Conservation (phyloP, 192 early-diverging fungal genomes). For the Entomortierella beljakovae region DNA sequence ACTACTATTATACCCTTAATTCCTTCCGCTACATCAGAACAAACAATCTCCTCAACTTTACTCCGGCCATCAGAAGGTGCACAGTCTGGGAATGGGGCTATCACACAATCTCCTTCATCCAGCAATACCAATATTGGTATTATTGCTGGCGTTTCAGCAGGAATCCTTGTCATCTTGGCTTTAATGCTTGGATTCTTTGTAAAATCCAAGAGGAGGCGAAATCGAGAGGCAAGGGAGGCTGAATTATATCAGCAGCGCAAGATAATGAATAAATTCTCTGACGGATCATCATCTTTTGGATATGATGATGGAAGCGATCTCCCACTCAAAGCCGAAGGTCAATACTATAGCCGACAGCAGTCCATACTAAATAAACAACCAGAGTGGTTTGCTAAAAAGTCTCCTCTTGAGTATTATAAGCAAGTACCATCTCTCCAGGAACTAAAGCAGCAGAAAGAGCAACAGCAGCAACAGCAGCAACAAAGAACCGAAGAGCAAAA, state of each 20-base stretch:
- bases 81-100: neutral
- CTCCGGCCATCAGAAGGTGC: neutral
- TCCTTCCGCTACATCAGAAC: neutral
- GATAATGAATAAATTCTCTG: slow-evolving; percentile 27
- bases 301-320: slow-evolving; percentile 3
- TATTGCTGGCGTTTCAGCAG: slow-evolving; percentile 25
- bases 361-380: slow-evolving; percentile 11
- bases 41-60: neutral
- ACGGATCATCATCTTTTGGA: neutral
- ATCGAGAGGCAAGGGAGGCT: slow-evolving; percentile 13
- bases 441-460: slow-evolving; percentile 11
- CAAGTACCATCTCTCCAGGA: slow-evolving; percentile 14
- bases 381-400: slow-evolving; percentile 35
- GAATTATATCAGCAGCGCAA: slow-evolving; percentile 23
- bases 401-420: slow-evolving; percentile 33
- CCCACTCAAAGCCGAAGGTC: neutral
- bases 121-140: slow-evolving; percentile 5
- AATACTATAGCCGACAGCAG: slow-evolving; percentile 11
- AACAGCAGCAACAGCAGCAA: neutral
- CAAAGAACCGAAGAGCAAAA: slow-evolving; percentile 9
- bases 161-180: slow-evolving; percentile 4
- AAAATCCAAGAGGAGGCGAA: slow-evolving; percentile 12
- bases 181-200: slow-evolving; percentile 16
- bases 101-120: neutral
- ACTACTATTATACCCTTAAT: neutral